A percentile compares a stretch with the other conserved stretches of the same genome.
These are phyloP conservation scores for Tetragonia tetragonoides DNA, from an alignment of 148 eudicot genomes.

Conservation along the genomic window DNA sequence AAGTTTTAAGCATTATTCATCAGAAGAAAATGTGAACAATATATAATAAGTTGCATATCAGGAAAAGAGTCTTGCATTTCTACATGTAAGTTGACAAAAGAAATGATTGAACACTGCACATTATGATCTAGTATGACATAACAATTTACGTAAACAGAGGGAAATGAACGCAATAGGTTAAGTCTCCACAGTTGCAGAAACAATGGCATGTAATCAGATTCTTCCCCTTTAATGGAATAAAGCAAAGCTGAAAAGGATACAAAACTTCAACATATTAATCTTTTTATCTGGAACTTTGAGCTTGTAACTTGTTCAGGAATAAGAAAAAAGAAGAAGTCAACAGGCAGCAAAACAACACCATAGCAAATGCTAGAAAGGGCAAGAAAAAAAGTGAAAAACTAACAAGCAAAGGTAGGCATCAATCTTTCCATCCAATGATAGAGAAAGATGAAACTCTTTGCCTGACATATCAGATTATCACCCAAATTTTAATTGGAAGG, in stretches of 20 bases:
- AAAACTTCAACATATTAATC: not conserved
- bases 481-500: not conserved
- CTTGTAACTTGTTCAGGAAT: not conserved
- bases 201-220: not conserved
- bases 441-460: constrained; percentile 67
- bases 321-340: not conserved
- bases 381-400: not conserved
- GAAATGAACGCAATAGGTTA: not conserved
- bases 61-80: constrained; percentile 3
- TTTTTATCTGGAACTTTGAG: not conserved
- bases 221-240: not conserved
- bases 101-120: not conserved
- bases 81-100: not conserved
- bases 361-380: no score
- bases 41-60: not conserved
- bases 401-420: not conserved
- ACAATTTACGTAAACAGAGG: no score
- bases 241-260: not conserved
- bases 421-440: constrained; percentile 91
- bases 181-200: not conserved
- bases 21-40: constrained; percentile 5
- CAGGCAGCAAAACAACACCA: not conserved
- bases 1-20: not conserved
- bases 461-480: constrained; percentile 41
- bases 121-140: no score